Conservation (phyloP, 169 alveolate genomes). For the Plasmodium gonderi region DNA sequence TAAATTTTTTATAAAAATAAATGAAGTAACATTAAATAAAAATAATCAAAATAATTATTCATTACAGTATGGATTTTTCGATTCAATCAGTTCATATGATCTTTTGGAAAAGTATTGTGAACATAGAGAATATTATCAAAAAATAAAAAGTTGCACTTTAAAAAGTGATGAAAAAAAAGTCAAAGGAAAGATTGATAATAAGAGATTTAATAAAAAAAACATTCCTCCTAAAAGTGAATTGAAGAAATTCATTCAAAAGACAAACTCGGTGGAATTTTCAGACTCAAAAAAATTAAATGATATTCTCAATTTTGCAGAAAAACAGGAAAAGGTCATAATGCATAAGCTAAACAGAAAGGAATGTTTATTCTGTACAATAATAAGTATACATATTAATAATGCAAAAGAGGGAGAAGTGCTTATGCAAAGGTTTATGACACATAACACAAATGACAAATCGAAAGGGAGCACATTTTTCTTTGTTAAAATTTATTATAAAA, state of each 20-base stretch:
- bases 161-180: constrained; percentile 18
- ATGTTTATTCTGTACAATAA: constrained; percentile 20
- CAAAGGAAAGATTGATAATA: not conserved
- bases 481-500: constrained; percentile 27
- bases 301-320: constrained; percentile 27
- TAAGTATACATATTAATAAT: constrained; percentile 8
- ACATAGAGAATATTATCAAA: constrained; percentile 28
- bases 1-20: constrained; percentile 5
- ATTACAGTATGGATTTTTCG: constrained; percentile 9
- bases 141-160: constrained; percentile 62
- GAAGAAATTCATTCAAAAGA: constrained; percentile 40
- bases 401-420: not conserved
- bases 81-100: constrained; percentile 4
- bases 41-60: constrained; percentile 23
- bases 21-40: not conserved
- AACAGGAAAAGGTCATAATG: not conserved
- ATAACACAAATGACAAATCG: constrained; percentile 1
- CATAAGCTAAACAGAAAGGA: not conserved
- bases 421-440: not conserved
- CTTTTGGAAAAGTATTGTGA: constrained; percentile 34
- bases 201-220: not conserved
- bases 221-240: constrained; percentile 4
- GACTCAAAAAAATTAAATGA: constrained; percentile 51
- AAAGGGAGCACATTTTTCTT: constrained; percentile 4
- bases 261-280: constrained; percentile 19